Evolutionary conservation across 495 filamentous ascomycete species (phyloP).

Genomic region (Haplographium delicatum): DNA sequence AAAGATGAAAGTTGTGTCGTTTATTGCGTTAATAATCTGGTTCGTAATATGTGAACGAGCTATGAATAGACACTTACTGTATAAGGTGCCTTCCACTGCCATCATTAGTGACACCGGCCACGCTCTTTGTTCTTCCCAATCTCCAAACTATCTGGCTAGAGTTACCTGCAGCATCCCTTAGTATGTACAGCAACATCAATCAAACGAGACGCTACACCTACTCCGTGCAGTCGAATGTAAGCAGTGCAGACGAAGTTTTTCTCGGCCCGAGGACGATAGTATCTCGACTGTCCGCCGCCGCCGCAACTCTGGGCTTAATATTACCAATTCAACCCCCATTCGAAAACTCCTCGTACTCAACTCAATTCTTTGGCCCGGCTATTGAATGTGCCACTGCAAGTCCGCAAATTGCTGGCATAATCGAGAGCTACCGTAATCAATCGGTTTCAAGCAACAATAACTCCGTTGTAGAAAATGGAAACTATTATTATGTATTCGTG

Average conservation of each 20-base stretch:
- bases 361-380: conserved; percentile 17
- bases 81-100: conserved; percentile 20
- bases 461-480: not conserved
- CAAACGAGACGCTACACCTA: not conserved
- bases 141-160: not conserved
- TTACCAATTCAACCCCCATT: conserved; percentile 15
- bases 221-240: conserved; percentile 4
- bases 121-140: conserved; percentile 10
- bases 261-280: conserved; percentile 22
- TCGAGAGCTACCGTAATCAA: not conserved
- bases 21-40: conserved; percentile 16
- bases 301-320: conserved; percentile 18
- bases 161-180: not conserved
- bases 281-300: conserved; percentile 11
- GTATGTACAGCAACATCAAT: not conserved
- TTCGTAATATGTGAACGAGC: not conserved
- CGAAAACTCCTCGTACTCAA: conserved; percentile 14
- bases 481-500: conserved; percentile 8
- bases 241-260: conserved; percentile 11
- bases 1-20: conserved; percentile 9
- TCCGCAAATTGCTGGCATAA: not conserved
- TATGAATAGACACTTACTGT: not conserved
- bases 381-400: conserved; percentile 17
- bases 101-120: conserved; percentile 19
- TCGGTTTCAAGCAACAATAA: not conserved